Evolutionary conservation across 208 protist species (phyloP), one percentile per base, ranked within the genome.

Genomic region (Trypanosoma rangeli): DNA sequence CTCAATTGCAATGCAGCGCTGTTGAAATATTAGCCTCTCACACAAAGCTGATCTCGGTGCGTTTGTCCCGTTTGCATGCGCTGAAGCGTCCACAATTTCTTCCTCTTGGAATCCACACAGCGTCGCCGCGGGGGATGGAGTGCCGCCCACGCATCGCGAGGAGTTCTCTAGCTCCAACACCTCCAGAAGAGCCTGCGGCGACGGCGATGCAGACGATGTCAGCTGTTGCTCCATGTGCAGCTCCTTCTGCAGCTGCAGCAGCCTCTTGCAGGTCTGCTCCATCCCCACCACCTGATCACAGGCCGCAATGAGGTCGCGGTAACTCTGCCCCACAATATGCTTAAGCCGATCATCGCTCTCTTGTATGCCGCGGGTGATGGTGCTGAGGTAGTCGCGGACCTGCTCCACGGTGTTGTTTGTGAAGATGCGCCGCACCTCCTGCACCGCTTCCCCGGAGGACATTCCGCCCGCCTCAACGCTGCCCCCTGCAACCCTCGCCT

Each of bases 361-460:
- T 16, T 85, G 73, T 61, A 90, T 87, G 66, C 70, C 80, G 29
- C 80, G 79, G 10, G 76, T 78, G 12, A 93, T 74, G 15, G 64
- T 86, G 62, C 62, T 65, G 26, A 89, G 78, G 59, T 93, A 90
- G 42, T 83, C 74, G 0, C 79, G 70, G 1, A 78, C 64, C 62
- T 90, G 78, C 3, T 71, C 73, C 13, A 87, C 77, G 20, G 83
- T 84, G 71, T 93, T 93, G 3, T 84, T 64, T 0, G 62, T 48
- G 24, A 90, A 79, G 29, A 93, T 88, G 54, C 84, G 73, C 0
- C 78, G 76, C 70, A 84, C 86, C 73, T 92, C 86, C 61, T 84
- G 78, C 24, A 78, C 68, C 5, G 85, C 83, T 22, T 87, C 87
- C 50, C 85, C 84, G 29, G 64, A 57, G 9, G 71, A 75, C 72